Base-by-base conservation (phyloP, 225 moss, liverwort and hornwort genomes). In the Thuidium tamariscinum region DNA sequence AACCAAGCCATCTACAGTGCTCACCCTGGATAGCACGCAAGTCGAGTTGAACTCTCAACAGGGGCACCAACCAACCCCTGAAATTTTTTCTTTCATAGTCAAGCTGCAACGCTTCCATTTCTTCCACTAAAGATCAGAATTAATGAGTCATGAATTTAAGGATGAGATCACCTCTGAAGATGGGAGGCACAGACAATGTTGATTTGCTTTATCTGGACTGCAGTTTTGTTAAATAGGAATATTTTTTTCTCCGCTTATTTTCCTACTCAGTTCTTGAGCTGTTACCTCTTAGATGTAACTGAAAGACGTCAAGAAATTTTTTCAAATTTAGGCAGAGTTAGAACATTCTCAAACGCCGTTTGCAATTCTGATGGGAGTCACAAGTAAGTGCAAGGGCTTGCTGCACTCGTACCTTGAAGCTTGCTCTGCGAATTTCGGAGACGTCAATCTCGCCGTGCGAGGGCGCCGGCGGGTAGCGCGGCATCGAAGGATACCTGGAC, bases 401-500 rank as follows among this genome's bases (percentile, higher is more conserved):
- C n/a, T 74, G 52, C 34, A 80, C 34, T 41, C 41, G 11, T 20
- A 91, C 93, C 84, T 91, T 92, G 86, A 99, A 96, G 51, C 86
- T 93, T 37, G 94, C 92, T 89, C 93, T 94, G 8, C 90, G 92
- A 63, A 94, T 83, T 79, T 94, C 94, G 9, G 94, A 79, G 74
- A 90, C 87, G 44, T 92, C 95, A 62, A 92, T 91, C 46, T 91
- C 89, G 60, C 88, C 84, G 49, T 87, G 90, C 80, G 87, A 85
- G 9, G 90, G 93, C 39, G 94, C 88, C 64, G 87, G 88, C 70
- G 83, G 93, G 86, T 87, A 97, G 51, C 93, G 91, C 64, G 94
- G 94, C 94, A 94, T 91, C 23, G 95, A 92, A 66, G 96, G 96
- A 85, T 99, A 99, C 18, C 93, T 96, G 44, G 98, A 95, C 34